Evolutionary conservation across 2,329 filamentous ascomycete genomes (phyloP), one percentile per base, ranked within the genome.

Genomic region (Exophiala alcalophila): DNA sequence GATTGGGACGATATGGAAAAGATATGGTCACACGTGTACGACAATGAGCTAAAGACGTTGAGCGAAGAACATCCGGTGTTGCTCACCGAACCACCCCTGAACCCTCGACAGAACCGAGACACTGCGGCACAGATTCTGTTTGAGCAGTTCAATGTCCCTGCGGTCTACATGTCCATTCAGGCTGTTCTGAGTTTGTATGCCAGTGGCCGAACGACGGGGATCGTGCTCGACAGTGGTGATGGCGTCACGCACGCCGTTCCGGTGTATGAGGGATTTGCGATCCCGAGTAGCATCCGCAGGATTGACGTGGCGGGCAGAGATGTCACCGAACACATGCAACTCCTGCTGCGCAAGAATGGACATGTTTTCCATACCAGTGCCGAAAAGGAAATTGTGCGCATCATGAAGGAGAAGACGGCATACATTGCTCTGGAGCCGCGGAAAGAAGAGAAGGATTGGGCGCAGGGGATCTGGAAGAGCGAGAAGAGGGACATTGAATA

Each of bases 1-100:
- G 89, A 98, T 67, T 98, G 92, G 92, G 92, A 97, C 63, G 92
- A 98, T 63, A 98, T 98, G 92, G 92, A 98, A 73, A 83, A 88
- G 71, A 98, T 98, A 69, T 98, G 92, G 92, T 86, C 94, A 60
- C 92, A 94, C 62, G 89, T 98, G 39, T 98, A 97, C 65, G 86
- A 86, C 44, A 91, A 96, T 61, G 92, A 94, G 53, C 67, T 98
- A 59, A 97, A 96, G 73, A 95, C 91, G 35, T 76, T 96, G 62
- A 96, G 90, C 67, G 92, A 98, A 76, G 92, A 98, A 83, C 92
- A 98, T 67, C 92, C 92, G 30, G 91, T 98, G 49, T 81, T 98
- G 38, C 77, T 98, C 59, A 98, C 92, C 49, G 92, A 98, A 68
- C 88, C 92, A 35, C 92, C 92, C 27, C 74, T 98, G 55, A 98